phyloP scores from a whole-genome alignment of 495 filamentous ascomycete genomes.

The Aspergillus ostianus region DNA sequence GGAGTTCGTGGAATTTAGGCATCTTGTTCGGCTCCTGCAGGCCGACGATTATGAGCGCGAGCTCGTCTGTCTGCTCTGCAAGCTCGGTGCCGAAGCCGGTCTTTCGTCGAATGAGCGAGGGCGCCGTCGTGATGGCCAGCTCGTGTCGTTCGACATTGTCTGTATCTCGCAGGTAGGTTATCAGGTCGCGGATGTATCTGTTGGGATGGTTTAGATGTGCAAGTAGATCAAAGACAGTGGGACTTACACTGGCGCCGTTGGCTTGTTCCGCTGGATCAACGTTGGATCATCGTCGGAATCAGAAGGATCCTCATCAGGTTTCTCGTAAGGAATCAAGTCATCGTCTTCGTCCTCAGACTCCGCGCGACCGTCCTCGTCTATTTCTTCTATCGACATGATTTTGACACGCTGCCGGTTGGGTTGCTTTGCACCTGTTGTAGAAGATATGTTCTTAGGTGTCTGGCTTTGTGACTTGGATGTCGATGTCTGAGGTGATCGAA shows the following conservation, averaged over 20 bases:
- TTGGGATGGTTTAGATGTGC: conserved; percentile 1
- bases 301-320: conserved; percentile 88
- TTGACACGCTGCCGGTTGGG: conserved; percentile 38
- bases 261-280: conserved; percentile 75
- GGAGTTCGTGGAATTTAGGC: conserved; percentile 65
- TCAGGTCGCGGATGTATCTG: conserved; percentile 83
- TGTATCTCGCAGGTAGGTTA: conserved; percentile 71
- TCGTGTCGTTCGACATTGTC: conserved; percentile 83
- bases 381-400: conserved; percentile 67
- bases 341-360: conserved; percentile 61
- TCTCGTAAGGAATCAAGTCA: conserved; percentile 77
- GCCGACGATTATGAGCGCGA: conserved; percentile 72
- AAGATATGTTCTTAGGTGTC: conserved; percentile 8
- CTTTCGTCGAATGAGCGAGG: conserved; percentile 83
- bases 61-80: conserved; percentile 75
- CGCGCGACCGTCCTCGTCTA: conserved; percentile 46
- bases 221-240: too few species aligned
- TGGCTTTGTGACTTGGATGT: conserved; percentile 6
- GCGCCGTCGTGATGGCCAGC: conserved; percentile 72
- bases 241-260: conserved; percentile 75
- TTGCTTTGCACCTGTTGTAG: conserved; percentile 13
- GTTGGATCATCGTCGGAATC: conserved; percentile 94
- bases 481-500: conserved; percentile 29
- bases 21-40: conserved; percentile 68
- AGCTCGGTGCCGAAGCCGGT: conserved; percentile 84